Conservation (phyloP, 768 basidiomycete species). For the Suillus paluster region DNA sequence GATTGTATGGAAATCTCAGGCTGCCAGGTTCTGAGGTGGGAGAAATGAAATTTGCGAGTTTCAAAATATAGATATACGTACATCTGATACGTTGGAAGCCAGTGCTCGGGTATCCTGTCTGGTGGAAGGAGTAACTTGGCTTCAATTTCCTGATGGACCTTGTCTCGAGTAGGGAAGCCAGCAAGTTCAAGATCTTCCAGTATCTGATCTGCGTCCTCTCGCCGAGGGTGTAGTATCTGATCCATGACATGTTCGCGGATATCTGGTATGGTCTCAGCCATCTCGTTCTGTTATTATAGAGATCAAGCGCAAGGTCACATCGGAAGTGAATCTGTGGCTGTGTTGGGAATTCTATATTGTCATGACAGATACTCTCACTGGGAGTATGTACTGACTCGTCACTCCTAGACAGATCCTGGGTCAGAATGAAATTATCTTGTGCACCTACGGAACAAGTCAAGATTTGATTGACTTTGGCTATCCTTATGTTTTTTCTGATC, state of each 20-base stretch:
- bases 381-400: background rate
- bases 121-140: slow-evolving; percentile 74
- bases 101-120: slow-evolving; percentile 65
- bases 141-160: slow-evolving; percentile 74
- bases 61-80: slow-evolving; percentile 42
- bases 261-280: slow-evolving; percentile 2
- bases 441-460: background rate
- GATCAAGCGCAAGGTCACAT: background rate
- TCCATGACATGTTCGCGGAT: slow-evolving; percentile 41
- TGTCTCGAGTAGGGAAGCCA: slow-evolving; percentile 57
- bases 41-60: slow-evolving; percentile 16
- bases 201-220: slow-evolving; percentile 44
- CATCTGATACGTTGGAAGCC: slow-evolving; percentile 86
- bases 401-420: background rate
- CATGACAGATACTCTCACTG: too few species aligned
- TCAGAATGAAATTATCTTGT: background rate
- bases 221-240: slow-evolving; percentile 50
- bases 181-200: slow-evolving; percentile 64
- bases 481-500: background rate
- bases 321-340: background rate
- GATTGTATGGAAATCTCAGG: slow-evolving; percentile 61
- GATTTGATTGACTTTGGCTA: too few species aligned
- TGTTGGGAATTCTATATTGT: background rate
- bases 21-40: slow-evolving; percentile 68
- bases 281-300: background rate